phyloP scores from a whole-genome alignment of 2,329 filamentous ascomycete genomes.

The Diaporthe vaccinii region DNA sequence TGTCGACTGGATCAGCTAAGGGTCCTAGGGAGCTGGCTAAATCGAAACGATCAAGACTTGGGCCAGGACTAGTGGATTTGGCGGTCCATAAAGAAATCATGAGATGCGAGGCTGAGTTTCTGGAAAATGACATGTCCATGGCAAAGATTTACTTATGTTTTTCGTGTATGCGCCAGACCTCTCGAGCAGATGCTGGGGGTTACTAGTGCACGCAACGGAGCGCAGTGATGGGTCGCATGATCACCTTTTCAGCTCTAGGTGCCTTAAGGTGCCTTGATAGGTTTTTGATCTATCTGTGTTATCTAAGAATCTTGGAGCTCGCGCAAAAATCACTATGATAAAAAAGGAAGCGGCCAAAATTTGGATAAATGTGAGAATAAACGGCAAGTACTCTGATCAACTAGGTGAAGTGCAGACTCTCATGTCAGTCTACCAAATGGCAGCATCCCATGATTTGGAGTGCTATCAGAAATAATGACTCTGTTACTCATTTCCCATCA shows the following conservation, averaged over 20 bases:
- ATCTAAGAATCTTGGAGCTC: not conserved
- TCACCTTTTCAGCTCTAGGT: not conserved
- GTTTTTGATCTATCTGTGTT: not conserved
- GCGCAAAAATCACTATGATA: not conserved
- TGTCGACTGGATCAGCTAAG: not conserved
- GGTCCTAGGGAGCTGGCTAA: not conserved
- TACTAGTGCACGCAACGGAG: not conserved
- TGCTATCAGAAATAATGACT: no score
- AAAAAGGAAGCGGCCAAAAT: not conserved
- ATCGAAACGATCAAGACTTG: not conserved
- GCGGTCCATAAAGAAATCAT: not conserved
- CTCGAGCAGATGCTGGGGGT: not conserved
- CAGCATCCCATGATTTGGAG: not conserved
- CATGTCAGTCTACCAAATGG: not conserved
- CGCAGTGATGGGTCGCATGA: not conserved
- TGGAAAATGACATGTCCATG: not conserved
- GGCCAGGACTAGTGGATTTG: not conserved
- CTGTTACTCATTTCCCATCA: constrained; percentile 68
- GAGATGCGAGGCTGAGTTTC: not conserved
- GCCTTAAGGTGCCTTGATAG: not conserved
- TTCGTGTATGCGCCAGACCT: not conserved
- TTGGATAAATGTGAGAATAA: not conserved
- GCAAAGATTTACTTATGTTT: no score
- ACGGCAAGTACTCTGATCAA: no score
- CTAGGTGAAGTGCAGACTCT: not conserved